Conservation (phyloP, 2,329 filamentous ascomycete species). For the Chrysosporium queenslandicum region DNA sequence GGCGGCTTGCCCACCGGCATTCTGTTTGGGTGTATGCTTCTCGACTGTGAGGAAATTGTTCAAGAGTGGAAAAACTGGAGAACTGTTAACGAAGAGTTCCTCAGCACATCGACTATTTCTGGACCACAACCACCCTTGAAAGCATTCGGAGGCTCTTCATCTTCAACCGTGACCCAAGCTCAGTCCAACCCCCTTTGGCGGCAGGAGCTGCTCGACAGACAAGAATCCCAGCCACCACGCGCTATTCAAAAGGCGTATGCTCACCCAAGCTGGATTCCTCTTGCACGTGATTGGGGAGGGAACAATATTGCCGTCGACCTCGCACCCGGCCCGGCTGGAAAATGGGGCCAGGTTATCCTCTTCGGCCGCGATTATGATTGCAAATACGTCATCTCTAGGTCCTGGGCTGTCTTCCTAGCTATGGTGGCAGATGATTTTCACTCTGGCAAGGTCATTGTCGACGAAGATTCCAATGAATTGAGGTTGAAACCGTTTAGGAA, state of each 20-base stretch:
- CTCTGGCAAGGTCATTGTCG: constrained; percentile 82
- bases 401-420: constrained; percentile 80
- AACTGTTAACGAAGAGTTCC: constrained; percentile 79
- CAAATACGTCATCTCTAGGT: constrained; percentile 91
- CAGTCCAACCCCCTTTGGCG: constrained; percentile 62
- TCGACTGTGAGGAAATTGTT: constrained; percentile 96
- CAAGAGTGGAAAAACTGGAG: constrained; percentile 98
- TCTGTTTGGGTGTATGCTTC: constrained; percentile 85
- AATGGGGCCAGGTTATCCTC: constrained; percentile 93
- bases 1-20: constrained; percentile 84
- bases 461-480: constrained; percentile 83
- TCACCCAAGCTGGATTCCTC: constrained; percentile 88
- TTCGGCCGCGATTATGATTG: constrained; percentile 97
- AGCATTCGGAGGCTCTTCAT: constrained; percentile 60
- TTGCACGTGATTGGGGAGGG: constrained; percentile 95
- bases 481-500: constrained; percentile 91
- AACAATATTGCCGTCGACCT: constrained; percentile 94
- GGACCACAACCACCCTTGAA: constrained; percentile 58
- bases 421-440: constrained; percentile 80
- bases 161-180: constrained; percentile 51
- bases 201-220: constrained; percentile 69
- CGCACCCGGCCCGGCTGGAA: constrained; percentile 76
- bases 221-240: constrained; percentile 78
- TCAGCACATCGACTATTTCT: constrained; percentile 48
- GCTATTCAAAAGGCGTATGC: constrained; percentile 87